Percentiles rank a stretch among this genome's conserved stretches.
Conservation (phyloP, 1,284 basidiomycete genomes). For the Rhodotorula sp. region DNA sequence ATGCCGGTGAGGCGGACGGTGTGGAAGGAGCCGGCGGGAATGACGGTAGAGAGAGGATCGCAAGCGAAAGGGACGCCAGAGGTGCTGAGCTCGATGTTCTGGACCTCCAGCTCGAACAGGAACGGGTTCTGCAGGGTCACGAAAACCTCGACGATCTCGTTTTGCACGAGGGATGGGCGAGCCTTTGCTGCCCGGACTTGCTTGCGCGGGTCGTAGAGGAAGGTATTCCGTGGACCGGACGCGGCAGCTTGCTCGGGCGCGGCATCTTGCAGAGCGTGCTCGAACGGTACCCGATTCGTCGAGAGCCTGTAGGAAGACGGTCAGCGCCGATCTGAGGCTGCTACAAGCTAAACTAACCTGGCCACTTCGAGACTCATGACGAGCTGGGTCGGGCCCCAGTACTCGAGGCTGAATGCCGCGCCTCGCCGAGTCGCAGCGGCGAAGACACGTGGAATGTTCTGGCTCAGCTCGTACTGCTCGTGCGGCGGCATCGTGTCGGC, state of each 20-base stretch:
- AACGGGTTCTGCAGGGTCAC: conserved; percentile 87
- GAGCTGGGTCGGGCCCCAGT: conserved; percentile 49
- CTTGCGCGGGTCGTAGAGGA: conserved; percentile 78
- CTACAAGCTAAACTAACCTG: conserved; percentile 1
- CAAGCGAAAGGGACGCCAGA: conserved; percentile 74
- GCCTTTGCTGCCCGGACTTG: conserved; percentile 51
- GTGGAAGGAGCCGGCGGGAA: conserved; percentile 73
- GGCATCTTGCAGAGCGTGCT: conserved; percentile 56
- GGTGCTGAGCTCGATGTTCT: conserved; percentile 76
- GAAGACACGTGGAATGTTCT: conserved; percentile 40
- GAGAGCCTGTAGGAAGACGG: conserved; percentile 59
- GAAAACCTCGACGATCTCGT: conserved; percentile 76
- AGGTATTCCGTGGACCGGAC: conserved; percentile 57
- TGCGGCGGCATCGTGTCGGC: conserved; percentile 44
- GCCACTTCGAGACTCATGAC: conserved; percentile 41
- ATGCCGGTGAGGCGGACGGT: conserved; percentile 69
- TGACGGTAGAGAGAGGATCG: conserved; percentile 59
- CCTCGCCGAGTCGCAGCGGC: conserved; percentile 35
- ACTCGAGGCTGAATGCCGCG: conserved; percentile 42
- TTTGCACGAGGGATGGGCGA: conserved; percentile 63
- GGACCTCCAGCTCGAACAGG: conserved; percentile 82
- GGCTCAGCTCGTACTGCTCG: conserved; percentile 44
- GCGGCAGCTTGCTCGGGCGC: conserved; percentile 23
- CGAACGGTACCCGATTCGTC: conserved; percentile 65
- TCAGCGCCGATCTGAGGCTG: background rate